Percentiles rank a stretch among this genome's conserved stretches.
Evolutionary conservation across 768 basidiomycete species (phyloP).

Genomic region (Phylloporus scabripes): DNA sequence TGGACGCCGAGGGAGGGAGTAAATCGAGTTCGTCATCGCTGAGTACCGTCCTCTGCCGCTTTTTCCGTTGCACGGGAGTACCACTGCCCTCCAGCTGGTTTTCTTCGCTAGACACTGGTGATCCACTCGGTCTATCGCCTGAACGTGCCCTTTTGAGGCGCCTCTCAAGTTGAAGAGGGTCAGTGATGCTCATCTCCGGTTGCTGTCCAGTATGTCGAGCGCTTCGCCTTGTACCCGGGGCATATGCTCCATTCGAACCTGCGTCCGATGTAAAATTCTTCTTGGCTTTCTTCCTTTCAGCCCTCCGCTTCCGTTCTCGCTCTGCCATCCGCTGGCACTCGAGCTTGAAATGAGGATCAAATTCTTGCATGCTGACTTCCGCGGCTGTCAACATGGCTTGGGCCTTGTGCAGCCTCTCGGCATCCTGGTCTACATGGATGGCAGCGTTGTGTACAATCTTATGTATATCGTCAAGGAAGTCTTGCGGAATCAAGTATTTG

Average conservation of each 20-base stretch:
- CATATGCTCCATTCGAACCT: constrained; percentile 31
- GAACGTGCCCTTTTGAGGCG: constrained; percentile 67
- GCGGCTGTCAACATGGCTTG: constrained; percentile 86
- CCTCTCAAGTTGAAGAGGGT: constrained; percentile 70
- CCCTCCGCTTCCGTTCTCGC: constrained; percentile 62
- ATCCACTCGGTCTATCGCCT: constrained; percentile 47
- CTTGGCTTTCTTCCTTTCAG: constrained; percentile 42
- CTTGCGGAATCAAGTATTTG: constrained; percentile 80
- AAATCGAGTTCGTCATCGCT: constrained; percentile 48
- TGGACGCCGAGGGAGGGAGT: constrained; percentile 20
- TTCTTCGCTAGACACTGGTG: constrained; percentile 44
- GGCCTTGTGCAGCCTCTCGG: constrained; percentile 73
- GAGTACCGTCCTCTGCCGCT: constrained; percentile 40
- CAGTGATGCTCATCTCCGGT: constrained; percentile 68
- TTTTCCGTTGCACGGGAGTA: constrained; percentile 44
- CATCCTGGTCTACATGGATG: constrained; percentile 53
- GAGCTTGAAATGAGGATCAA: constrained; percentile 67
- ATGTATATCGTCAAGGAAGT: constrained; percentile 79
- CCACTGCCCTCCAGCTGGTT: constrained; percentile 37
- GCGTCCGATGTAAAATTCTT: constrained; percentile 17
- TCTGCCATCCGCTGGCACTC: constrained; percentile 89
- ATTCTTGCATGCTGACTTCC: constrained; percentile 80
- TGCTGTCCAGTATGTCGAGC: constrained; percentile 67
- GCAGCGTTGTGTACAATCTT: constrained; percentile 77
- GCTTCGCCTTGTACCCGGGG: constrained; percentile 60